Conservation (phyloP, 352 stramenopile genomes). For the Pythium pyrilobum region DNA sequence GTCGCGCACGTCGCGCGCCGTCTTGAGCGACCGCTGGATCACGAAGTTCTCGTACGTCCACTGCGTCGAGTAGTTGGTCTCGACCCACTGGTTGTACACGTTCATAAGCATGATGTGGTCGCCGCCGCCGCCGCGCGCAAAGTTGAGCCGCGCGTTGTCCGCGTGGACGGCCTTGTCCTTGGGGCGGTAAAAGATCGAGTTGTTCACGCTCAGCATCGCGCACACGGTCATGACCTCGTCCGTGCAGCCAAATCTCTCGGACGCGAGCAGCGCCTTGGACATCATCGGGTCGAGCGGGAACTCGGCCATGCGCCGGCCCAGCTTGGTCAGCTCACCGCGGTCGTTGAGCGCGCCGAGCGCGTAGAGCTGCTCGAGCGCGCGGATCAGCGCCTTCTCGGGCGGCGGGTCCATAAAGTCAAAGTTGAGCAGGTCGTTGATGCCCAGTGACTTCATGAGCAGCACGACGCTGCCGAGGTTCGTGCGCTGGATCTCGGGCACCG, state of each 20-base stretch:
- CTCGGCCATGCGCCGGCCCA: slow-evolving; percentile 94
- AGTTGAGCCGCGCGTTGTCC: slow-evolving; percentile 98
- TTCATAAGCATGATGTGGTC: slow-evolving; percentile 97
- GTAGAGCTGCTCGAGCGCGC: slow-evolving; percentile 98
- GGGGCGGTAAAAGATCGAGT: slow-evolving; percentile 98
- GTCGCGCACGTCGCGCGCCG: slow-evolving; percentile 97
- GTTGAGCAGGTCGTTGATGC: slow-evolving; percentile 98
- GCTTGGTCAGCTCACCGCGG: slow-evolving; percentile 96
- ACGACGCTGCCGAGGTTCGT: slow-evolving; percentile 98
- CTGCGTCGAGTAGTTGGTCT: slow-evolving; percentile 96
- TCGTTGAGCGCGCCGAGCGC: slow-evolving; percentile 99
- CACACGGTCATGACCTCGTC: slow-evolving; percentile 96
- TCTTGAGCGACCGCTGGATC: slow-evolving; percentile 96
- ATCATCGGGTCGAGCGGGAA: slow-evolving; percentile 95
- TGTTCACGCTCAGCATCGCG: slow-evolving; percentile 98
- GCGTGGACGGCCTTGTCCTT: slow-evolving; percentile 99
- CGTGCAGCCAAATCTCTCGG: slow-evolving; percentile 89
- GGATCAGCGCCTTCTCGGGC: slow-evolving; percentile 97
- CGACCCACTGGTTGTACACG: slow-evolving; percentile 98
- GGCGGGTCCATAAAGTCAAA: slow-evolving; percentile 99
- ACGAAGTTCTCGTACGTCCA: slow-evolving; percentile 97
- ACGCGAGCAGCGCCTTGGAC: slow-evolving; percentile 90
- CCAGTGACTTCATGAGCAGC: slow-evolving; percentile 98
- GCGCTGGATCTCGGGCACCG: slow-evolving; percentile 96
- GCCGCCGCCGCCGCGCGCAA: slow-evolving; percentile 94